phyloP scores from a whole-genome alignment of 495 filamentous ascomycete genomes.

The Beverwykella pulmonaria region DNA sequence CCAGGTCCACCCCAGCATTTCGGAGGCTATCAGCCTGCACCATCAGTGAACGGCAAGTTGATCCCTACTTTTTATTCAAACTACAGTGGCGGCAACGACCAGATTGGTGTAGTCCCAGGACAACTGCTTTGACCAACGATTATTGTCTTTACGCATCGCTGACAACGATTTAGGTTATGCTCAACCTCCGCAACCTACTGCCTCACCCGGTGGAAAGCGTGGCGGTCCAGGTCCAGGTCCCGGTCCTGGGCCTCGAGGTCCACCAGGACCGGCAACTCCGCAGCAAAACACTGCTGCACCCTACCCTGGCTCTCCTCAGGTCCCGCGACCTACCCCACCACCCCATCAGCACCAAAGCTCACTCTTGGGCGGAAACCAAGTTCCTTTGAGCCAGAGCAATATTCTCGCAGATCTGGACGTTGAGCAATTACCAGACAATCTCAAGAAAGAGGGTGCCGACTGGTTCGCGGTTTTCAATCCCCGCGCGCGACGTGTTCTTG shows the following conservation, averaged over 20 bases:
- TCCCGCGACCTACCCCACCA: slow-evolving; percentile 78
- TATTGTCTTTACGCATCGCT: not conserved
- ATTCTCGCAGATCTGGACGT: slow-evolving; percentile 84
- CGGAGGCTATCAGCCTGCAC: slow-evolving; percentile 54
- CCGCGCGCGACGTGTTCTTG: slow-evolving; percentile 42
- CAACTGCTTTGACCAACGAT: not conserved
- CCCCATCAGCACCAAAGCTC: slow-evolving; percentile 52
- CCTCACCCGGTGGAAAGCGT: slow-evolving; percentile 73
- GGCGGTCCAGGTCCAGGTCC: slow-evolving; percentile 52
- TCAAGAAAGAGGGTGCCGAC: slow-evolving; percentile 50
- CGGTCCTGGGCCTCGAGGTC: slow-evolving; percentile 47
- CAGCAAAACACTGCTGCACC: slow-evolving; percentile 82
- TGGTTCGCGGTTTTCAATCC: slow-evolving; percentile 52
- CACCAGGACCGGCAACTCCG: slow-evolving; percentile 80
- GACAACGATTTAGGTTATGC: slow-evolving; percentile 27
- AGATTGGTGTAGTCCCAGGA: not conserved
- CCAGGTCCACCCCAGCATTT: slow-evolving; percentile 46
- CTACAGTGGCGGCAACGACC: not conserved
- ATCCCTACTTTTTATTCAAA: not conserved
- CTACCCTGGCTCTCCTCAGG: slow-evolving; percentile 89
- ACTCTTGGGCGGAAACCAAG: slow-evolving; percentile 29
- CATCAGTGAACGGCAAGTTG: slow-evolving; percentile 32
- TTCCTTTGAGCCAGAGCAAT: slow-evolving; percentile 64
- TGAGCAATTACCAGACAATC: slow-evolving; percentile 76
- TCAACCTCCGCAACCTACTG: slow-evolving; percentile 73